These are phyloP conservation scores for Trypanosoma boissoni DNA, from an alignment of 208 protist genomes.

Conservation along the genomic window DNA sequence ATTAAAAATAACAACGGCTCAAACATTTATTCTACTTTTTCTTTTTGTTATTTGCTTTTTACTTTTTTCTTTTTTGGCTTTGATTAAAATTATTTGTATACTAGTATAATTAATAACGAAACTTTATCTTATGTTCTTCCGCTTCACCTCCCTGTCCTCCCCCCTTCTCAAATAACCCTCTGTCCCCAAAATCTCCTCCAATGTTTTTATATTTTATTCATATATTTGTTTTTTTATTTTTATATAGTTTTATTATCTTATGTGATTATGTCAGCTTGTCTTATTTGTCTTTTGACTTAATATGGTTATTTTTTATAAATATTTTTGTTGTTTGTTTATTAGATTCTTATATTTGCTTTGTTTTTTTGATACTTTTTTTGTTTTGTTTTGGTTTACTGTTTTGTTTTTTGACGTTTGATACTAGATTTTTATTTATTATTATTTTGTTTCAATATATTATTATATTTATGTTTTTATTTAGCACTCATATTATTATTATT, in stretches of 20 bases:
- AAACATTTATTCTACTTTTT: conserved; percentile 83
- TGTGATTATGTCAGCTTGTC: conserved; percentile 64
- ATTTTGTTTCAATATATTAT: conserved; percentile 82
- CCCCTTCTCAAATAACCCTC: conserved; percentile 42
- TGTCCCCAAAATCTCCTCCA: conserved; percentile 26
- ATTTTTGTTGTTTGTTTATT: conserved; percentile 53
- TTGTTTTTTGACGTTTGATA: conserved; percentile 81
- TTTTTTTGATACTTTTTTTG: conserved; percentile 79
- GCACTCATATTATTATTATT: conserved; percentile 79
- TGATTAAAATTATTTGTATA: conserved; percentile 63
- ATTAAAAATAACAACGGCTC: conserved; percentile 84
- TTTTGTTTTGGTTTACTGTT: conserved; percentile 78
- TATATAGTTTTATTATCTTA: conserved; percentile 89
- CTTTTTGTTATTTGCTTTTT: conserved; percentile 62
- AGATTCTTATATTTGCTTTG: conserved; percentile 86
- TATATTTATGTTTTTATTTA: conserved; percentile 81
- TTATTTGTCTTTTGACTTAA: conserved; percentile 71
- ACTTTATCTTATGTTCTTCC: conserved; percentile 29
- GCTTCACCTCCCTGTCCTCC: conserved; percentile 37
- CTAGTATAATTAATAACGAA: conserved; percentile 60
- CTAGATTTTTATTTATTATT: conserved; percentile 84
- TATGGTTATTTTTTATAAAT: conserved; percentile 73
- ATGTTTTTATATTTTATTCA: conserved; percentile 87
- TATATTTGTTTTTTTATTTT: conserved; percentile 79
- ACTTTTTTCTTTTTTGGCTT: conserved; percentile 52